These are phyloP conservation scores for Serendipita indica DNA, from an alignment of 768 basidiomycete genomes.

Conservation along the genomic window DNA sequence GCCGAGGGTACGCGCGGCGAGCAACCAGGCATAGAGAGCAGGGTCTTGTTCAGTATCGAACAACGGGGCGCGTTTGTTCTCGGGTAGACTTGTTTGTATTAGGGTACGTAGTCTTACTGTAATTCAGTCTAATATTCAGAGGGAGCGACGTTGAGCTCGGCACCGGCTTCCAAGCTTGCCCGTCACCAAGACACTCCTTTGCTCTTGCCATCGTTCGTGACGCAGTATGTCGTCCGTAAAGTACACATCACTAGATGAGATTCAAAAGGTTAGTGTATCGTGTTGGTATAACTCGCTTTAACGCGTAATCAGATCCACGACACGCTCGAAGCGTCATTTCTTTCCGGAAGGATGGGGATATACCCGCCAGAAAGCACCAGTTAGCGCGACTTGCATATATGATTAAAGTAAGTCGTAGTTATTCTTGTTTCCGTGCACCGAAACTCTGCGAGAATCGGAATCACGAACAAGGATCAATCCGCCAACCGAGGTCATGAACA, in stretches of 20 bases:
- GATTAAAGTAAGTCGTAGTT: constrained; percentile 25
- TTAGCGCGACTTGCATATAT: constrained; percentile 58
- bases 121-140: too few species aligned
- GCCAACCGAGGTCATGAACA: background rate
- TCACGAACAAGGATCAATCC: background rate
- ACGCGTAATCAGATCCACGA: constrained; percentile 28
- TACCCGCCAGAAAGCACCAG: constrained; percentile 59
- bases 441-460: background rate
- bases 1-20: background rate
- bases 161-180: too few species aligned
- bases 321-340: constrained; percentile 42
- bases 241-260: background rate
- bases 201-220: too few species aligned
- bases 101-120: too few species aligned
- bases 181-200: too few species aligned
- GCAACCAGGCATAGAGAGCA: too few species aligned
- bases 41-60: too few species aligned
- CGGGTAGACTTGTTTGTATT: too few species aligned
- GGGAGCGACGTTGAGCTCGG: too few species aligned
- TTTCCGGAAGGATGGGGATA: constrained; percentile 43
- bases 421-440: too few species aligned
- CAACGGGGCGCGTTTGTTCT: too few species aligned
- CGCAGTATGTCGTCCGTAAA: background rate
- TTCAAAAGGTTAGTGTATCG: background rate
- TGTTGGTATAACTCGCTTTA: background rate